These are phyloP conservation scores for Chaetomium tenue DNA, from an alignment of 495 filamentous ascomycete species.

Conservation along the genomic window DNA sequence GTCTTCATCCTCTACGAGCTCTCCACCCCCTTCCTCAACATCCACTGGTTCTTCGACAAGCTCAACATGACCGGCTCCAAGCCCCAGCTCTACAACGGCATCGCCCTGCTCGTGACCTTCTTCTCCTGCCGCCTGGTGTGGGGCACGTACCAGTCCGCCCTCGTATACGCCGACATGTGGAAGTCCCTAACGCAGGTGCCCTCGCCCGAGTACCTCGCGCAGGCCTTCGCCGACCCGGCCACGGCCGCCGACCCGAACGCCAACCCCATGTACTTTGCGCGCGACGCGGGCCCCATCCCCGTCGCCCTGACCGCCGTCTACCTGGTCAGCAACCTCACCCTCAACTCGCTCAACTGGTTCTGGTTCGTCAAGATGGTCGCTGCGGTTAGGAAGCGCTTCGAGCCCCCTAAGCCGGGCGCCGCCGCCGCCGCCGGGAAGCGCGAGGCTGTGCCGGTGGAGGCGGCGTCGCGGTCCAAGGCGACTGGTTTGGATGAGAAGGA, in stretches of 20 bases:
- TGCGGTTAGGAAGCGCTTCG: slow-evolving; percentile 84
- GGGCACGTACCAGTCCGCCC: slow-evolving; percentile 77
- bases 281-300: slow-evolving; percentile 57
- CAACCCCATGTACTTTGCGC: slow-evolving; percentile 49
- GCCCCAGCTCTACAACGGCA: slow-evolving; percentile 81
- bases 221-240: slow-evolving; percentile 31
- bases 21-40: slow-evolving; percentile 87
- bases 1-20: slow-evolving; percentile 98
- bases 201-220: slow-evolving; percentile 29
- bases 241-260: slow-evolving; percentile 38
- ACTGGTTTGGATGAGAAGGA: slow-evolving; percentile 12
- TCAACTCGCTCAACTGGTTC: slow-evolving; percentile 88
- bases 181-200: slow-evolving; percentile 51
- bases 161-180: slow-evolving; percentile 82
- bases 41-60: slow-evolving; percentile 99
- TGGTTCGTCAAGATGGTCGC: slow-evolving; percentile 98
- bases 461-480: not conserved
- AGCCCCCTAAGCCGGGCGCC: slow-evolving; percentile 50
- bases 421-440: slow-evolving; percentile 1
- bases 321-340: slow-evolving; percentile 68
- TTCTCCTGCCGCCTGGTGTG: slow-evolving; percentile 87
- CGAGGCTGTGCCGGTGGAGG: slow-evolving; percentile 5
- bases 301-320: slow-evolving; percentile 79
- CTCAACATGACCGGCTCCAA: slow-evolving; percentile 84
- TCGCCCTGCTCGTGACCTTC: slow-evolving; percentile 69